These are phyloP conservation scores for Neoboletus magnificus DNA, from an alignment of 768 basidiomycete species.

Conservation along the genomic window DNA sequence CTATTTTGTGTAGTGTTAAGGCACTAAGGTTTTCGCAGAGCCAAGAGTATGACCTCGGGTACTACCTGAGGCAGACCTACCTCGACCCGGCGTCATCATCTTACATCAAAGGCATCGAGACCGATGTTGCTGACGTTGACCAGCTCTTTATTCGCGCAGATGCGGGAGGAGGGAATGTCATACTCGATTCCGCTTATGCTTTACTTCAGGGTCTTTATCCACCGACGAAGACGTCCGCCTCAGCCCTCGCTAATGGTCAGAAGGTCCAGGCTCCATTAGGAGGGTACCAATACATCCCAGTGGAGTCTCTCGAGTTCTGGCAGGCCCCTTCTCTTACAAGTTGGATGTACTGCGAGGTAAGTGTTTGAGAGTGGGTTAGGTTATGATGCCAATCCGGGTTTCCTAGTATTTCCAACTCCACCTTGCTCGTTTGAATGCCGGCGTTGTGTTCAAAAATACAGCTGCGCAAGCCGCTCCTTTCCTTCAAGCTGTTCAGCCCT, in stretches of 20 bases:
- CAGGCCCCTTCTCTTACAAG: constrained; percentile 65
- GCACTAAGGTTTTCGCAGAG: constrained; percentile 4
- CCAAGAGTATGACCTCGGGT: constrained; percentile 64
- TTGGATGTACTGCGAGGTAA: constrained; percentile 62
- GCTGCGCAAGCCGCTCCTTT: constrained; percentile 57
- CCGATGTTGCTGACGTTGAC: constrained; percentile 62
- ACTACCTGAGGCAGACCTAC: constrained; percentile 58
- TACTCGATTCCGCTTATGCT: constrained; percentile 81
- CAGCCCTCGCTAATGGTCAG: constrained; percentile 70
- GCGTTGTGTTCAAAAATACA: constrained; percentile 51
- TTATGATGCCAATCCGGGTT: neutral
- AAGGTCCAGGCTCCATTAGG: constrained; percentile 71
- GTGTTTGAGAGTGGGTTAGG: neutral
- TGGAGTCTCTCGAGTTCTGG: constrained; percentile 54
- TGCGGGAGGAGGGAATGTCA: constrained; percentile 73
- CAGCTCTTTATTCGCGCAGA: constrained; percentile 76
- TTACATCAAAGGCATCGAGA: constrained; percentile 63
- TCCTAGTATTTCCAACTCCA: constrained; percentile 29
- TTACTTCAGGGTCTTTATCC: constrained; percentile 84
- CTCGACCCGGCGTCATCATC: constrained; percentile 58
- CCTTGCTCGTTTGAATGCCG: constrained; percentile 19
- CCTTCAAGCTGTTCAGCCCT: constrained; percentile 63
- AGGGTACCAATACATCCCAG: constrained; percentile 82
- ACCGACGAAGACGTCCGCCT: constrained; percentile 60
- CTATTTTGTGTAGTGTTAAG: neutral